Evolutionary conservation across 768 basidiomycete species (phyloP), one percentile per base, ranked within the genome.

Genomic region (Daedaleopsis sinensis): DNA sequence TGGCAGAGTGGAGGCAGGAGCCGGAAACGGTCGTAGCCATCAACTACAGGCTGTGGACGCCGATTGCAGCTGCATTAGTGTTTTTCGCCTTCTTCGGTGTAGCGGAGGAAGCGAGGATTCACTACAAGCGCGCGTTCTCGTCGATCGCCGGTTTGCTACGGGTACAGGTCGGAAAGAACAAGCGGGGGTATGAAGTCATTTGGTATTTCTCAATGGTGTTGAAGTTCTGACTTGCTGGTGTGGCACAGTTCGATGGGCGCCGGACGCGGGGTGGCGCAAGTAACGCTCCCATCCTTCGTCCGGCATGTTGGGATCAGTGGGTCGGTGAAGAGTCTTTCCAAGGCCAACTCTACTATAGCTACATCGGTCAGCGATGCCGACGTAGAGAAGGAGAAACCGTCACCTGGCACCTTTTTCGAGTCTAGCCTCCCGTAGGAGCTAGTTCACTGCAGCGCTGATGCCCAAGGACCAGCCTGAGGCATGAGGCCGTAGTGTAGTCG

Each of bases 1-100:
- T 76, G 0, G 16, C 74, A 5, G 0, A 74, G 3, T 87, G 84
- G 84, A 70, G 75, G 21, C 54, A 49, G 1, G 42, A 50, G 18
- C 70, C 61, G 1, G 55, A 21, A 12, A 37, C 44, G 18, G 47
- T 50, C 36, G 36, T 24, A 7, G 57, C 18, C 19, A 49, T 67
- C 53, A 0, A 27, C 1, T 1, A 38, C 5, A 63, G 68, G 0
- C 24, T 69, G 2, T 87, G 84, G 85, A 36, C 68, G 0, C 60
- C 62, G 0, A 69, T 79, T 19, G 16, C 74, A 46, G 75, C 71
- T 5, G 73, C 80, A 1, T 70, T 79, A 43, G 7, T 79, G 2
- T 82, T 84, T 67, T 77, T 85, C 57, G 71, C 61, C 0, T 84
- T 86, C 75, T 85, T 87, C 58, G 80, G 84, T 1, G 81, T 85